Evolutionary conservation across 345 rosid genomes (phyloP), one percentile per base, ranked within the genome.

Genomic region (Salix suchowensis): DNA sequence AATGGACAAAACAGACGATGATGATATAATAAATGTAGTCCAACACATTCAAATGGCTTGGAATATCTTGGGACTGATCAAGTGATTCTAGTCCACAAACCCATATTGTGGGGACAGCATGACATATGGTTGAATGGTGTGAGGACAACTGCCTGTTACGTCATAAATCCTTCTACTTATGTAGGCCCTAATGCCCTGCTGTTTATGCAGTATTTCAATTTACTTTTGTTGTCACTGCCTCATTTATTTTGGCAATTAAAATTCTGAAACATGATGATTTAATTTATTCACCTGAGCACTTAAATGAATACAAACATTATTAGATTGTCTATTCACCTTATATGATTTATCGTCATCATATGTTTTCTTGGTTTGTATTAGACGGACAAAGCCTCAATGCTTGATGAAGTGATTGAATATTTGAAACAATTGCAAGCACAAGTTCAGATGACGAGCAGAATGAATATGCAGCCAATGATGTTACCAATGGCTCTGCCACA

Each of bases 351-450:
- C 26, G 42, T 26, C 48, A 16, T 26, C 48, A 16, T 21, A 30
- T n/a, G 50, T 23, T 54, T 44, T 0, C 16, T 65, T 13, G 12
- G 3, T 55, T 48, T 67, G 42, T 66, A 40, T 24, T 67, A 96
- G 99, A 92, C 98, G 44, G 99, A 96, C 78, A 96, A 96, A 74
- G 99, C 99, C 19, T 96, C 99, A 2, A 94, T 96, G 91, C 87
- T 96, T 28, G 99, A 93, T 77, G 99, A 96, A 83, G 99, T 93
- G 79, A 96, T 96, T 24, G 99, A 96, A 50, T 93, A 96, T 78
- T 74, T 93, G 85, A 96, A 93, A 71, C 99, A 91, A 76, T 78
- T 93, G 19, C 97, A 96, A 89, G 91, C 93, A 11, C 98, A 96
- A 80, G 89, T 93, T 36, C 87, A 89, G 55, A 86, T 96, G 91